Conservation (phyloP, 2,329 filamentous ascomycete genomes). For the Penicillium sp. region DNA sequence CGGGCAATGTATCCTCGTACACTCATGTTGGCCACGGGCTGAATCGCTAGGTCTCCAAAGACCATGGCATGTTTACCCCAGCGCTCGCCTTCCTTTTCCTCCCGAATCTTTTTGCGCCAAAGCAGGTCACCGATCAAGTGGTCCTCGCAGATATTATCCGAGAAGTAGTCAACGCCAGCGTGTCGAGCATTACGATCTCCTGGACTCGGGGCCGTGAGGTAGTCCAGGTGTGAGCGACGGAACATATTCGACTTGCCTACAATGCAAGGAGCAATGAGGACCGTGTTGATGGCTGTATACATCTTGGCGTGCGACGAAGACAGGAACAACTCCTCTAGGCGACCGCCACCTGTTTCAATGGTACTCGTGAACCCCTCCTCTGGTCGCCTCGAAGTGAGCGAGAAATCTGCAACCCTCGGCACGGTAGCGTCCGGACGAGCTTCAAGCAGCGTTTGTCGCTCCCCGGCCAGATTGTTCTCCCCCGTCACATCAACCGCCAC, state of each 20-base stretch:
- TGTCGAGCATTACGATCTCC: conserved; percentile 47
- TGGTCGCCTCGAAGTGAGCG: conserved; percentile 17
- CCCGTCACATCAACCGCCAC: conserved; percentile 73
- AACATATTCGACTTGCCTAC: conserved; percentile 99
- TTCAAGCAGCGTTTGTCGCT: conserved; percentile 30
- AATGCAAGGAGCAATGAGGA: conserved; percentile 86
- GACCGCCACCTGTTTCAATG: conserved; percentile 65
- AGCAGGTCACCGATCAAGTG: conserved; percentile 91
- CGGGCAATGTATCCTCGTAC: conserved; percentile 75
- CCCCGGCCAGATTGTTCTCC: conserved; percentile 26
- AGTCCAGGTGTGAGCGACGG: conserved; percentile 83
- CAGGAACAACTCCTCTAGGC: conserved; percentile 93
- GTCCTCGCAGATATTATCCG: conserved; percentile 95
- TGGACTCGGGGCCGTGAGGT: conserved; percentile 60
- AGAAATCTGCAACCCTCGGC: conserved; percentile 3
- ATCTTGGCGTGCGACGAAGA: conserved; percentile 94
- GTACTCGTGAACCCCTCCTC: conserved; percentile 21
- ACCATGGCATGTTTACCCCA: conserved; percentile 81
- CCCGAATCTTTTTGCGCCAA: conserved; percentile 61
- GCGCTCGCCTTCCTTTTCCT: conserved; percentile 41
- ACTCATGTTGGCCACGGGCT: conserved; percentile 83
- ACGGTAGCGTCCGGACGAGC: conserved; percentile 16
- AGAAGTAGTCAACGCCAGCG: conserved; percentile 88
- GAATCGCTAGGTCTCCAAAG: conserved; percentile 82
- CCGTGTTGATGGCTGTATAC: conserved; percentile 95